A percentile compares a stretch with the other conserved stretches of the same genome.
phyloP scores from a whole-genome alignment of 495 filamentous ascomycete species.

The Trichocladium antarcticum region DNA sequence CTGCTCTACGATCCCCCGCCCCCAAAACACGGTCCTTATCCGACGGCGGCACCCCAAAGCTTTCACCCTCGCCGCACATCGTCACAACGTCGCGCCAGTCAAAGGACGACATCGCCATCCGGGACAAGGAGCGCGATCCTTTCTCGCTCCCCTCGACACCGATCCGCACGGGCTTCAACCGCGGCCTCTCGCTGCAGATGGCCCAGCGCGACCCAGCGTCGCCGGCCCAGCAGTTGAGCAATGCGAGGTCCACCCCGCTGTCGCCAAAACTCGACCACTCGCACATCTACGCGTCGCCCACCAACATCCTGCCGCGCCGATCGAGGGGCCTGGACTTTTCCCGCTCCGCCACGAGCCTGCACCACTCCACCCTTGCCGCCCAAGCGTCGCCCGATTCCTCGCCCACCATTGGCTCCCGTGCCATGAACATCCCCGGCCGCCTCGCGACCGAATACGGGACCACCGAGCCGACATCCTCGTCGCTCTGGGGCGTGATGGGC shows the following conservation, averaged over 20 bases:
- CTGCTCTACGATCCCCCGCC: slow-evolving; percentile 9
- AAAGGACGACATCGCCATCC: slow-evolving; percentile 67
- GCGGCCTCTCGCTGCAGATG: slow-evolving; percentile 64
- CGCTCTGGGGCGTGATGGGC: slow-evolving; percentile 40
- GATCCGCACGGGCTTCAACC: slow-evolving; percentile 47
- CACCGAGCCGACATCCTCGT: slow-evolving; percentile 30
- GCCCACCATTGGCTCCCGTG: slow-evolving; percentile 66
- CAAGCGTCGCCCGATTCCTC: slow-evolving; percentile 90
- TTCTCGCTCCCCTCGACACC: slow-evolving; percentile 35
- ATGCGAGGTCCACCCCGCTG: slow-evolving; percentile 56
- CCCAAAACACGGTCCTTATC: slow-evolving; percentile 40
- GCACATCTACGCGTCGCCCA: slow-evolving; percentile 67
- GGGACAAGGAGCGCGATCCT: slow-evolving; percentile 25
- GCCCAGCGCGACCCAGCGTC: slow-evolving; percentile 25
- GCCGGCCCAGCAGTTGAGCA: slow-evolving; percentile 38
- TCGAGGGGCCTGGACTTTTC: slow-evolving; percentile 85
- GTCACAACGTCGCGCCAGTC: slow-evolving; percentile 44
- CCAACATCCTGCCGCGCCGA: slow-evolving; percentile 69
- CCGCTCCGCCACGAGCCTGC: slow-evolving; percentile 85
- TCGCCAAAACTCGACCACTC: slow-evolving; percentile 78
- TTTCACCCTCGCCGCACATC: slow-evolving; percentile 60
- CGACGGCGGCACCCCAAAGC: slow-evolving; percentile 38
- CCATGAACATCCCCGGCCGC: slow-evolving; percentile 60
- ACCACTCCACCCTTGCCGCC: slow-evolving; percentile 86
- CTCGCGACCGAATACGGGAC: slow-evolving; percentile 27